Evolutionary conservation across 73 alveolate species (phyloP), one percentile per base, ranked within the genome.

Genomic region (Tetrahymena malaccensis): DNA sequence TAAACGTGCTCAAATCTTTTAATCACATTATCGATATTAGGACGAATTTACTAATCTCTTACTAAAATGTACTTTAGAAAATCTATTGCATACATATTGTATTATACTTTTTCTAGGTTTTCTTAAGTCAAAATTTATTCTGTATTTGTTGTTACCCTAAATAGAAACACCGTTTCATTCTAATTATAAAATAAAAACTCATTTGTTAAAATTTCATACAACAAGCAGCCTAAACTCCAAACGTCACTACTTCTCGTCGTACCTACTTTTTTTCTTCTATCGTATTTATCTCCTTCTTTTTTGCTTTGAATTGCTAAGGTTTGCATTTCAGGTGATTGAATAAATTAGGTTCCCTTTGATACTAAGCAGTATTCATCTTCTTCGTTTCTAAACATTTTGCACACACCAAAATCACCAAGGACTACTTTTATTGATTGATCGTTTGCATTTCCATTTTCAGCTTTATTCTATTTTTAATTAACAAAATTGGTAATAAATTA

Each of bases 281-380:
- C 99, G 94, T 98, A 99, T 85, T 98, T 98, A 89, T 99, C 99
- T 84, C 98, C 98, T 95, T 99, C 99, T 96, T 99, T 99, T 95
- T 99, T 97, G 34, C 99, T 98, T 95, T 98, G 98, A 15, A 98
- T 97, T 16, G 99, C 97, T 35, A 98, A 98, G 31, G 97, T 96
- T 22, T 98, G 98, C 99, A 99, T 99, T 96, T 99, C 99, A n/a
- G 99, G 99, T 6, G 99, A 98, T 96, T 98, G 98, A 19, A 98
- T 98, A 50, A 96, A 99, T 94, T 99, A 99, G 22, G 99, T 99
- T 34, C 99, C 99, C 94, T 99, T 98, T 85, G 98, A 98, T 83
- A 99, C 95, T 25, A 97, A 85, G 96, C 99, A 99, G 94, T 97
- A 97, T 85, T 99, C 99, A 96, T 99, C 99, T 84, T 98, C 98